Evolutionary conservation across 2,329 filamentous ascomycete species (phyloP).

Genomic region (Pseudogymnoascus sp.): DNA sequence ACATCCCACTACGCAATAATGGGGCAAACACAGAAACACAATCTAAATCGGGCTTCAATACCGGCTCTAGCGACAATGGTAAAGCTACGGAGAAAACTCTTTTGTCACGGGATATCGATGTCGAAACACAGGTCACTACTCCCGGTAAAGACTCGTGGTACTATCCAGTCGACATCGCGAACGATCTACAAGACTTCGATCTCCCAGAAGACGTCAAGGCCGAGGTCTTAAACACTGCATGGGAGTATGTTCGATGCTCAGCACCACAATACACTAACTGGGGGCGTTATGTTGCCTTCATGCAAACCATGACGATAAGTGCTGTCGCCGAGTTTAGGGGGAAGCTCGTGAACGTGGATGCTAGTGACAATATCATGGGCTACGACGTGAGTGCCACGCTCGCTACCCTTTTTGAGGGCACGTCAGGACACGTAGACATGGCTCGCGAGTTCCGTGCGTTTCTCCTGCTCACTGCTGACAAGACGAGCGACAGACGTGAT

Average conservation of each 20-base stretch:
- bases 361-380: too few relatives aligned
- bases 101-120: not conserved
- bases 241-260: not conserved
- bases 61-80: not conserved
- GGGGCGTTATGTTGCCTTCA: not conserved
- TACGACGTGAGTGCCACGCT: too few relatives aligned
- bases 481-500: too few relatives aligned
- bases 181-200: not conserved
- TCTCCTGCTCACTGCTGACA: too few relatives aligned
- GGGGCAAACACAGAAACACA: not conserved
- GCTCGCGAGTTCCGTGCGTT: too few relatives aligned
- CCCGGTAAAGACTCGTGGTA: not conserved
- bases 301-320: not conserved
- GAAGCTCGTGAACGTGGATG: not conserved
- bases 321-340: not conserved
- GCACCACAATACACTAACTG: not conserved
- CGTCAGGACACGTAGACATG: too few relatives aligned
- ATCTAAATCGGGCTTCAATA: not conserved
- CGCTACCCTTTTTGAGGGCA: too few relatives aligned
- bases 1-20: not conserved
- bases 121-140: not conserved
- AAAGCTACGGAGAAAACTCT: not conserved
- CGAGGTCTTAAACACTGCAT: not conserved
- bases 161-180: not conserved
- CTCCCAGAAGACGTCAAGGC: not conserved